These are phyloP conservation scores for Rhodotorula graminis DNA, from an alignment of 768 basidiomycete genomes.

Conservation along the genomic window DNA sequence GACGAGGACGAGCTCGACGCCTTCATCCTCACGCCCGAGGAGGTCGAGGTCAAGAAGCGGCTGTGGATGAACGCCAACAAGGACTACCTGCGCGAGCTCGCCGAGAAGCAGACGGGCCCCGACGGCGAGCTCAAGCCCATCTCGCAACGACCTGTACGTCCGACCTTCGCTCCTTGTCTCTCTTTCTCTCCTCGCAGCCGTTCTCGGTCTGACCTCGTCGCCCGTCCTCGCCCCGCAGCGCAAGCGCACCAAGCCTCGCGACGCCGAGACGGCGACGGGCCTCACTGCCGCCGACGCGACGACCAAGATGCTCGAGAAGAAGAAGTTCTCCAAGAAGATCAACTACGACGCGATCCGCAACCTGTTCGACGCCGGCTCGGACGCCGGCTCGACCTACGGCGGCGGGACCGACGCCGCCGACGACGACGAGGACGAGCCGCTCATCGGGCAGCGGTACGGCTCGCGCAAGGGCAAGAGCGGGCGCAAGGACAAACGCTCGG, in stretches of 20 bases:
- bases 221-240: conserved; percentile 28
- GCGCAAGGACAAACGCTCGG: neutral
- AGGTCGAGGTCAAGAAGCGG: conserved; percentile 78
- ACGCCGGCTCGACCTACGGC: conserved; percentile 21
- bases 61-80: conserved; percentile 91
- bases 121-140: conserved; percentile 35
- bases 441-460: conserved; percentile 21
- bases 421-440: conserved; percentile 22
- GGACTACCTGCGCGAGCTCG: conserved; percentile 82
- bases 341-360: conserved; percentile 85
- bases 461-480: neutral
- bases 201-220: neutral
- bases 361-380: conserved; percentile 54
- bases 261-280: conserved; percentile 66
- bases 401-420: conserved; percentile 5
- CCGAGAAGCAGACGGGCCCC: conserved; percentile 58
- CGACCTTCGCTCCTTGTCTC: neutral
- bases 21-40: conserved; percentile 67
- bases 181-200: neutral
- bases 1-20: conserved; percentile 84
- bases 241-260: conserved; percentile 57
- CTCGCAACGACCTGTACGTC: conserved; percentile 11
- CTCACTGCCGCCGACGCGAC: conserved; percentile 72
- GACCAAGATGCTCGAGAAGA: conserved; percentile 72
- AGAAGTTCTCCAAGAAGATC: conserved; percentile 79